Conservation (phyloP, 768 basidiomycete species). For the Lenzites betulinus region DNA sequence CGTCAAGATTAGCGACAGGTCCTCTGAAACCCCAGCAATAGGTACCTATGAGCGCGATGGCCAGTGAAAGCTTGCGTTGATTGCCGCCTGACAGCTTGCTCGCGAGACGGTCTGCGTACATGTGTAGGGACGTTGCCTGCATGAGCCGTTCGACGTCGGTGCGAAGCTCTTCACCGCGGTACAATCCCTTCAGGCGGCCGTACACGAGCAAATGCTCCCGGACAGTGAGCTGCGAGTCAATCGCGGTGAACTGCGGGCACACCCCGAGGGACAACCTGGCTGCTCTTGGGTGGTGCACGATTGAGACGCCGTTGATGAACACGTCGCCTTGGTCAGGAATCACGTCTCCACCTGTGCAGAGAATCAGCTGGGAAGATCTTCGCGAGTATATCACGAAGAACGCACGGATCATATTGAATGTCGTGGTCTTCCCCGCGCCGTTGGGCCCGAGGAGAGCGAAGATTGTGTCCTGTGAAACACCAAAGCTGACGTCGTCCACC, state of each 20-base stretch:
- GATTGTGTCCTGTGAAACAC: conserved; percentile 60
- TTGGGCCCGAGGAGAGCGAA: conserved; percentile 81
- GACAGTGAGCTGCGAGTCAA: conserved; percentile 76
- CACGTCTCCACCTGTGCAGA: conserved; percentile 62
- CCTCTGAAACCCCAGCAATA: not conserved
- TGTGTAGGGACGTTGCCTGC: conserved; percentile 54
- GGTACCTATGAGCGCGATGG: conserved; percentile 73
- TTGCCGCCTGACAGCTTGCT: conserved; percentile 80
- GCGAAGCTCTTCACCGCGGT: conserved; percentile 48
- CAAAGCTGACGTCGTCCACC: conserved; percentile 74
- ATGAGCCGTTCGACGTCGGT: conserved; percentile 60
- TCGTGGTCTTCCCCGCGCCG: conserved; percentile 83
- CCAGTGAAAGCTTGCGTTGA: conserved; percentile 73
- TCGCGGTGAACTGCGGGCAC: conserved; percentile 84
- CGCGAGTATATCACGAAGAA: conserved; percentile 2
- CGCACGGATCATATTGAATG: conserved; percentile 79
- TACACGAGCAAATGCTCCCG: conserved; percentile 75
- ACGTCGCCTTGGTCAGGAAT: conserved; percentile 71
- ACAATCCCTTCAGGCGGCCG: conserved; percentile 71
- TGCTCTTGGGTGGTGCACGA: conserved; percentile 59
- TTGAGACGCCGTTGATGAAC: conserved; percentile 64
- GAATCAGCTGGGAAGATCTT: not conserved
- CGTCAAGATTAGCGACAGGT: not conserved
- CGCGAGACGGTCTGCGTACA: conserved; percentile 71
- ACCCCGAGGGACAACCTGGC: conserved; percentile 76